Evolutionary conservation across 805 yeast species (phyloP), one percentile per base, ranked within the genome.

Genomic region (Cyberlindnera petersonii): DNA sequence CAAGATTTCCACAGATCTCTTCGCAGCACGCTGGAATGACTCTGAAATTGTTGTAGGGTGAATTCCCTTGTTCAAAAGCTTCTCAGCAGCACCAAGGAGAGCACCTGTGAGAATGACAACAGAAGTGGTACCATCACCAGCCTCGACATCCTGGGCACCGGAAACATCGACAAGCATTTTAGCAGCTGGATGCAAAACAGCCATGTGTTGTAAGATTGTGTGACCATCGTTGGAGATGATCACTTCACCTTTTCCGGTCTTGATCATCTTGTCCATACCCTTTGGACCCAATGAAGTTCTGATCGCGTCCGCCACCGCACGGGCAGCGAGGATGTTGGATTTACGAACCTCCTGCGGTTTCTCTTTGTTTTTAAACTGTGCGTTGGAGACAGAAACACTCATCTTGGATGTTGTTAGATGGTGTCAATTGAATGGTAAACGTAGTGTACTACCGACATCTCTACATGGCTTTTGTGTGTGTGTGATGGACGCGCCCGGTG

Each of bases 241-340:
- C n/a, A 93, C 72, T 58, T 93, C 88, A 27, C 98, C 98, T 42
- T 75, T 76, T 35, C 89, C 82, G 15, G 98, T 89, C 65, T 87
- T 87, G 67, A 86, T 87, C 98, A 93, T 91, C 70, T 93, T 93
- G 64, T 93, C 99, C 98, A 93, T 93, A 45, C 99, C 99, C 64
- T 88, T 91, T 40, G 99, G 99, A 16, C 99, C 99, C 43, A 93
- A 69, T 13, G 98, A 83, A 24, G 87, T 77, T 64, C 93, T 89
- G 33, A 91, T 97, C 46, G 94, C 75, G 62, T 93, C 98, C 26
- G 98, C 99, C 16, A 93, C 98, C 21, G 98, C 99, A 58, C 94
- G 88, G 40, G 98, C 98, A 26, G 98, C 98, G 6, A 93, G 93
- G 62, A 93, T 93, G 5, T 98, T 89, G 11, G 96, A 85, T 70